Evolutionary conservation across 2,329 filamentous ascomycete genomes (phyloP).

Genomic region (Apiospora marii): DNA sequence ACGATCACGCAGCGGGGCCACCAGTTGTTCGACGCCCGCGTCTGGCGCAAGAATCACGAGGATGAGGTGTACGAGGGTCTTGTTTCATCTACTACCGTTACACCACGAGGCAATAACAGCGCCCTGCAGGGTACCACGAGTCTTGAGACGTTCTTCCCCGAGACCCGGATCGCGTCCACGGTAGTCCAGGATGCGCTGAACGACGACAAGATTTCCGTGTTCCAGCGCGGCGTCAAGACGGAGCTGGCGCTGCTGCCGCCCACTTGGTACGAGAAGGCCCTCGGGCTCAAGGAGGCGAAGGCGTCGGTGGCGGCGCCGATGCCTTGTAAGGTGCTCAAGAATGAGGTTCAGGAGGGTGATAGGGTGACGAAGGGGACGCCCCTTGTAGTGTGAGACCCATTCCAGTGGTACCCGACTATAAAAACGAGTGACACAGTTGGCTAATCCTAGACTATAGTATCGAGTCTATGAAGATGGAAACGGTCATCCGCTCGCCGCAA

Average conservation of each 20-base stretch:
- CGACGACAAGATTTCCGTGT: constrained; percentile 74
- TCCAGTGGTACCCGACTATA: neutral
- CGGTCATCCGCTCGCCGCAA: constrained; percentile 80
- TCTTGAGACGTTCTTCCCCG: constrained; percentile 80
- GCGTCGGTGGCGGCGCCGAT: constrained; percentile 92
- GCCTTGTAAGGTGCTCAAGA: constrained; percentile 95
- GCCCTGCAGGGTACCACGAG: constrained; percentile 38
- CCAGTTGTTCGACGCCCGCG: constrained; percentile 54
- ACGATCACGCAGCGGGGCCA: constrained; percentile 56
- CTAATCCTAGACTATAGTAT: constrained; percentile 58
- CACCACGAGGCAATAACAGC: neutral
- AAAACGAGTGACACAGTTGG: neutral
- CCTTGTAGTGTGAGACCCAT: constrained; percentile 75
- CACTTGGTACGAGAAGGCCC: constrained; percentile 84
- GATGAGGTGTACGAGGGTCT: constrained; percentile 54
- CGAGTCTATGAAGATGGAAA: constrained; percentile 92
- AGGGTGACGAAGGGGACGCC: constrained; percentile 84
- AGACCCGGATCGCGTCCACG: constrained; percentile 80
- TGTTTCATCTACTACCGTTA: constrained; percentile 46
- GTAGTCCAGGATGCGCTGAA: constrained; percentile 66
- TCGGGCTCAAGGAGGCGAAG: constrained; percentile 80
- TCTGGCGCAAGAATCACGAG: constrained; percentile 52
- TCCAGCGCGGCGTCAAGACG: constrained; percentile 72
- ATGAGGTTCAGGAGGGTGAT: constrained; percentile 85
- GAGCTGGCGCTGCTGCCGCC: constrained; percentile 68